Percentiles rank a stretch among this genome's conserved stretches.
Conservation (phyloP, 75 land plant species). For the Cryptomeria japonica region DNA sequence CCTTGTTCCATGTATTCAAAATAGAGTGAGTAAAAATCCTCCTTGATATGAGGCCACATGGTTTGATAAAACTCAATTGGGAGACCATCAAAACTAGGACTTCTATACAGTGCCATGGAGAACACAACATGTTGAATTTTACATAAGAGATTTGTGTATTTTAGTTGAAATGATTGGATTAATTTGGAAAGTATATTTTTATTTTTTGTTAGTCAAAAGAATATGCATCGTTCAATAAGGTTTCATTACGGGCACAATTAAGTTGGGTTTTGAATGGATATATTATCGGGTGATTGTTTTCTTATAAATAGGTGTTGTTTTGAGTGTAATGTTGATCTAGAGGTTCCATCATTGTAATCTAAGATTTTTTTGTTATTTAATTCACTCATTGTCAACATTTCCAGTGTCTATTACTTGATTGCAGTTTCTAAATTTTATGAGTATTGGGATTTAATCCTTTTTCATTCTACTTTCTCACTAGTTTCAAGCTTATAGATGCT, state of each 20-base stretch:
- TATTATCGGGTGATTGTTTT: background rate
- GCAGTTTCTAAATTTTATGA: background rate
- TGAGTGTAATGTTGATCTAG: background rate
- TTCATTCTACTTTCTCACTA: background rate
- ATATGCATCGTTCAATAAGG: background rate
- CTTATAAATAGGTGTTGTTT: background rate
- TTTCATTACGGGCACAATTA: background rate
- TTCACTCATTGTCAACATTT: background rate
- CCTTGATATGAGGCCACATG: no score
- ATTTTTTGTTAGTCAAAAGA: no score
- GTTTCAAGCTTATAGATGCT: background rate
- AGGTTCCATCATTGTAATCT: background rate
- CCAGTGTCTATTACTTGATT: background rate
- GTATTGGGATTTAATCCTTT: background rate
- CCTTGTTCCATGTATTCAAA: no score
- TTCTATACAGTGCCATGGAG: no score
- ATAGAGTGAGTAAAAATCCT: no score
- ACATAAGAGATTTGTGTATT: no score
- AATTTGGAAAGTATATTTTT: background rate
- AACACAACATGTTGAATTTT: no score
- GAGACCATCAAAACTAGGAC: no score
- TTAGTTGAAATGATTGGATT: background rate
- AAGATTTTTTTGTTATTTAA: background rate
- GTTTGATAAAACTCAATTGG: no score
- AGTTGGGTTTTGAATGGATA: background rate